These are phyloP conservation scores for Amylocystis lapponica DNA, from an alignment of 768 basidiomycete species.

Conservation along the genomic window DNA sequence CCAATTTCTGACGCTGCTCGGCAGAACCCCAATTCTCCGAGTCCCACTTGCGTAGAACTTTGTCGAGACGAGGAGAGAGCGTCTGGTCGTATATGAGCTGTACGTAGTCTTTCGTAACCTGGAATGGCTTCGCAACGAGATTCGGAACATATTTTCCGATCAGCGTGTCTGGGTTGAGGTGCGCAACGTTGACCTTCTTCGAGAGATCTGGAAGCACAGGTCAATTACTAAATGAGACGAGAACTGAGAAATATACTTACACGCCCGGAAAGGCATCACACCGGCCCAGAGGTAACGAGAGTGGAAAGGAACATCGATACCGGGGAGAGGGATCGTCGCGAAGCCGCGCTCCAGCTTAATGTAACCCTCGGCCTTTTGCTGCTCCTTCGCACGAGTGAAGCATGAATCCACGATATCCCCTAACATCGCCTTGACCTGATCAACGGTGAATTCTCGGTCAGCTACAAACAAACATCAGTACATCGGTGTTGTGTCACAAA, in stretches of 20 bases:
- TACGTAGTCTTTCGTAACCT: constrained; percentile 79
- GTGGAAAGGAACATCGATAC: constrained; percentile 99
- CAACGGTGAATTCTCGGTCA: constrained; percentile 86
- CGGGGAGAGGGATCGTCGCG: constrained; percentile 91
- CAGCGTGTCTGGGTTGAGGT: constrained; percentile 92
- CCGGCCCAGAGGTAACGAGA: constrained; percentile 99
- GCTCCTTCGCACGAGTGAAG: constrained; percentile 67
- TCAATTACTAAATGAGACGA: constrained; percentile 1
- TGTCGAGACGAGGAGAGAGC: constrained; percentile 89
- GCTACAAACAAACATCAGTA: constrained; percentile 34
- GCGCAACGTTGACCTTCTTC: constrained; percentile 92
- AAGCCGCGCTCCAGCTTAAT: constrained; percentile 96
- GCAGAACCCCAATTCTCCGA: constrained; percentile 78
- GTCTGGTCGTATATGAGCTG: constrained; percentile 97
- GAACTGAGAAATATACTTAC: constrained; percentile 41
- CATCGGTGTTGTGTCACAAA: constrained; percentile 1
- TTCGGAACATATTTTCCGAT: constrained; percentile 97
- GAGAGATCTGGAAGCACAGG: constrained; percentile 64
- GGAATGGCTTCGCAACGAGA: constrained; percentile 85
- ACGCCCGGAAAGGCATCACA: constrained; percentile 95
- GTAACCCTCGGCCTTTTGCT: constrained; percentile 77
- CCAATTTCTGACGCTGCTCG: constrained; percentile 86
- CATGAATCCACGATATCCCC: constrained; percentile 85
- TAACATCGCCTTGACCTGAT: constrained; percentile 96
- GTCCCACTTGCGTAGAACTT: constrained; percentile 93